Conservation (phyloP, 352 stramenopile genomes). For the Globisporangium takayamanum region DNA sequence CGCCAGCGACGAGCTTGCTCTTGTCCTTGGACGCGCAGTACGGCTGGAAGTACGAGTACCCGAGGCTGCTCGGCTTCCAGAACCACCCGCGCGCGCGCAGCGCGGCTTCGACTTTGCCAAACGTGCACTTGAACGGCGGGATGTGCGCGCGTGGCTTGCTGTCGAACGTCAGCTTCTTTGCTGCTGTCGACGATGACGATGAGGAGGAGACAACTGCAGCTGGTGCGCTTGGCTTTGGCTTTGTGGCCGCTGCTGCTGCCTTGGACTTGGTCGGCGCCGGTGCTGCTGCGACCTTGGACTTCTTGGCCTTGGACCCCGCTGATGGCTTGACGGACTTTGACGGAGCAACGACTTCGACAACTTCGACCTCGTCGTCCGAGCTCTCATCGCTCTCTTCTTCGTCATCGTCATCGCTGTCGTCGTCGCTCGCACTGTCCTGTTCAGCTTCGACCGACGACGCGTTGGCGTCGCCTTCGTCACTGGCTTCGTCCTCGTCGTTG, state of each 20-base stretch:
- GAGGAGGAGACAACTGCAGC: not conserved
- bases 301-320: slow-evolving; percentile 1
- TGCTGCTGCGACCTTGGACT: not conserved
- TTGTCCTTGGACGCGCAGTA: slow-evolving; percentile 8
- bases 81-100: slow-evolving; percentile 54
- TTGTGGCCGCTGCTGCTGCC: not conserved
- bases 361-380: slow-evolving; percentile 8
- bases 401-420: slow-evolving; percentile 10
- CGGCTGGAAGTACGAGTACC: slow-evolving; percentile 57
- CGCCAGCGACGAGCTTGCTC: slow-evolving; percentile 15
- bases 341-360: not conserved
- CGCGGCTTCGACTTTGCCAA: slow-evolving; percentile 55
- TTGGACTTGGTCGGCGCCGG: not conserved
- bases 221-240: not conserved
- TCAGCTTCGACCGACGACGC: slow-evolving; percentile 6
- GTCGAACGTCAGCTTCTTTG: slow-evolving; percentile 15
- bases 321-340: not conserved
- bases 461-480: slow-evolving; percentile 1
- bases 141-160: slow-evolving; percentile 15
- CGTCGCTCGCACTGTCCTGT: slow-evolving; percentile 1
- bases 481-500: not conserved
- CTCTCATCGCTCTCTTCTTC: slow-evolving; percentile 7
- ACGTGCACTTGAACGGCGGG: slow-evolving; percentile 51
- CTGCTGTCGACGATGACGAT: not conserved
- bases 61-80: slow-evolving; percentile 34